Percentiles rank a stretch among this genome's conserved stretches.
Conservation (phyloP, 2,329 filamentous ascomycete genomes). For the Botrytis cinerea region DNA sequence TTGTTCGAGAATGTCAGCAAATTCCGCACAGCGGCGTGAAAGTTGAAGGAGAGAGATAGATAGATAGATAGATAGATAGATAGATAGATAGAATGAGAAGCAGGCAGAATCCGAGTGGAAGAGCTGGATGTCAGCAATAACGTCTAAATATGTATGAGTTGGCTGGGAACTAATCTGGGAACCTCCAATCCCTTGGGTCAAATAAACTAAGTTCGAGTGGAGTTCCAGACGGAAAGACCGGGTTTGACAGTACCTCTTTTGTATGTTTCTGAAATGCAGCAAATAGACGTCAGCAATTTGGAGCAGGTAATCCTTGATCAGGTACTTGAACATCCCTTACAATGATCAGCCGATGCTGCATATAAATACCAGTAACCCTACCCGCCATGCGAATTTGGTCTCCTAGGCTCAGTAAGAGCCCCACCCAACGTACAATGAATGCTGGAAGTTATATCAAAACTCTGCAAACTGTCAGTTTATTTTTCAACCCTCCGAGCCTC, state of each 20-base stretch:
- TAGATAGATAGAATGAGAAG: neutral
- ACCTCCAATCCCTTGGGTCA: slow-evolving; percentile 1
- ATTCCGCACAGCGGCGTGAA: neutral
- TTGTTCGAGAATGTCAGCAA: slow-evolving; percentile 28
- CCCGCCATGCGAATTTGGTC: slow-evolving; percentile 2
- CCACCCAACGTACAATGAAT: neutral
- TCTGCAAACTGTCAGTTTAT: neutral
- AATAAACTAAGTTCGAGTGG: slow-evolving; percentile 9
- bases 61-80: neutral
- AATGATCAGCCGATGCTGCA: slow-evolving; percentile 13
- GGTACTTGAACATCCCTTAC: slow-evolving; percentile 3
- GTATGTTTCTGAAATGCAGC: neutral
- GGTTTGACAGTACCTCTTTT: neutral
- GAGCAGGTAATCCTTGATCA: slow-evolving; percentile 4
- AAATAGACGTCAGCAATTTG: slow-evolving; percentile 1
- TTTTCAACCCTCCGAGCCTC: neutral
- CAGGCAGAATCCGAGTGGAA: neutral
- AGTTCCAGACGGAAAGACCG: slow-evolving; percentile 15
- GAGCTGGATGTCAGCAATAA: slow-evolving; percentile 22
- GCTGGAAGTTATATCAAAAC: neutral
- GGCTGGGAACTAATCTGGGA: slow-evolving; percentile 10
- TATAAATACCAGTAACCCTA: neutral
- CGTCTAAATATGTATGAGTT: slow-evolving; percentile 13
- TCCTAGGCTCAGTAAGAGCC: neutral
- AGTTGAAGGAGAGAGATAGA: slow-evolving; percentile 7